Conservation (phyloP, 2,329 filamentous ascomycete genomes). For the Truncatella angustata region DNA sequence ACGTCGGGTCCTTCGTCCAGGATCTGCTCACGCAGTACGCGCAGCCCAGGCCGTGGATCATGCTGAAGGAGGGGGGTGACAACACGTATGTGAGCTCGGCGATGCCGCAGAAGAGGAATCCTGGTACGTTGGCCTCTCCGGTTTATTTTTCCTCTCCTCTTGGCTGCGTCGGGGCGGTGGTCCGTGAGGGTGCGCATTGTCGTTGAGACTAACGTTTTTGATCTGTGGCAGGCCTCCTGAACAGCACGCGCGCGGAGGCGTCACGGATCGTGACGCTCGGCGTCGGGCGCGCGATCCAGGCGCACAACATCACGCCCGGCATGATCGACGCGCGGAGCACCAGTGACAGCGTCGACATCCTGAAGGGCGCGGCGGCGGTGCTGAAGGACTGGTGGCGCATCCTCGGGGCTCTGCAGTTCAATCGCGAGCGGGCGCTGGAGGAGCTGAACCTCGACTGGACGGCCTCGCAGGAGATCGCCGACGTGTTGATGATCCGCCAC, state of each 20-base stretch:
- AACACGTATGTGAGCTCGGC: constrained; percentile 6
- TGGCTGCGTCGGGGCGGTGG: too few relatives aligned
- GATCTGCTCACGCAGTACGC: constrained; percentile 5
- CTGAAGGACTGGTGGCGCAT: constrained; percentile 4
- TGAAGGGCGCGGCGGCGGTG: neutral
- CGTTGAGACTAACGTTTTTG: too few relatives aligned
- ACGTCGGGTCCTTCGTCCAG: constrained; percentile 1
- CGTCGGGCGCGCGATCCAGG: constrained; percentile 2
- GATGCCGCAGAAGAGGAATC: constrained; percentile 9
- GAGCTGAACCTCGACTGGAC: constrained; percentile 9
- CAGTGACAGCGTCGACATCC: constrained; percentile 3
- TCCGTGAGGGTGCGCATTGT: too few relatives aligned
- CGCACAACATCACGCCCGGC: constrained; percentile 7
- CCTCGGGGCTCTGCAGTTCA: constrained; percentile 1
- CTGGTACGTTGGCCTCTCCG: too few relatives aligned
- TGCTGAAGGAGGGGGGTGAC: constrained; percentile 4
- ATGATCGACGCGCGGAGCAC: constrained; percentile 7
- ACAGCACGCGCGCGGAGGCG: constrained; percentile 7
- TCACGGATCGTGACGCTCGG: constrained; percentile 1
- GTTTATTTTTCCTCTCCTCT: too few relatives aligned
- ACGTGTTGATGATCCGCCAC: constrained; percentile 4
- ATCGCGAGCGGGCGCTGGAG: constrained; percentile 2
- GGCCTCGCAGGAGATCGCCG: constrained; percentile 6
- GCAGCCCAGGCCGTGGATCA: constrained; percentile 2
- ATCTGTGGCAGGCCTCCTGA: constrained; percentile 6